Evolutionary conservation across 352 stramenopile species (phyloP), one percentile per base, ranked within the genome.

Genomic region (Pythium vanterpoolii): DNA sequence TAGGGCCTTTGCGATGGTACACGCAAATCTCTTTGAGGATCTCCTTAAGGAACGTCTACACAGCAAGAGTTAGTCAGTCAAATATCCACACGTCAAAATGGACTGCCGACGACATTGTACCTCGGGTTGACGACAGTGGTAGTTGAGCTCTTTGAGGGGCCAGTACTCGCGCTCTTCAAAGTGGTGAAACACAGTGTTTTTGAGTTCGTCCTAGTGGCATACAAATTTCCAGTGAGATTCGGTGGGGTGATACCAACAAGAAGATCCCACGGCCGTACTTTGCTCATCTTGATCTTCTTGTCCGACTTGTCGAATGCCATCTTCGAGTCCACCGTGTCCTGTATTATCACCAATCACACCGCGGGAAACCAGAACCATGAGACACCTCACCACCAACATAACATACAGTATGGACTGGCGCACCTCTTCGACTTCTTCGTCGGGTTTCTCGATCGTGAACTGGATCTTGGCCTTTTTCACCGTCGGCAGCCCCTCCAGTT

Each of bases 211-310:
- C 85, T 94, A 21, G 8, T 23, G n/a, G 14, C 3, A 14, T 19
- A 28, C 19, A 46, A 6, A 28, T 11, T 6, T 2, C n/a, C 40
- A 24, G 28, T 48, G 21, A 52, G 18, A 2, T 8, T 42, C 27
- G 18, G 23, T 34, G 10, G 21, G 28, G 8, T n/a, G 16, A 14
- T 18, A 61, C 23, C 5, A 30, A 16, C 0, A 26, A 19, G 36
- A 62, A 38, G 44, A 6, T 33, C 13, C 11, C 34, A 42, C 11
- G 7, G 44, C n/a, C 54, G 19, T 28, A 90, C 84, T 69, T 90
- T 90, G 80, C 83, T 92, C 82, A 95, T 93, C 79, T 95, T 93
- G 68, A 93, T 76, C 80, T 93, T 95, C 72, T 91, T 95, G 72
- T 89, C 82, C 43, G 64, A 75, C 60, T 77, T 86, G 56, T 89